These are phyloP conservation scores for Penstemon barbatus DNA, from an alignment of 257 asterid species.

Conservation along the genomic window DNA sequence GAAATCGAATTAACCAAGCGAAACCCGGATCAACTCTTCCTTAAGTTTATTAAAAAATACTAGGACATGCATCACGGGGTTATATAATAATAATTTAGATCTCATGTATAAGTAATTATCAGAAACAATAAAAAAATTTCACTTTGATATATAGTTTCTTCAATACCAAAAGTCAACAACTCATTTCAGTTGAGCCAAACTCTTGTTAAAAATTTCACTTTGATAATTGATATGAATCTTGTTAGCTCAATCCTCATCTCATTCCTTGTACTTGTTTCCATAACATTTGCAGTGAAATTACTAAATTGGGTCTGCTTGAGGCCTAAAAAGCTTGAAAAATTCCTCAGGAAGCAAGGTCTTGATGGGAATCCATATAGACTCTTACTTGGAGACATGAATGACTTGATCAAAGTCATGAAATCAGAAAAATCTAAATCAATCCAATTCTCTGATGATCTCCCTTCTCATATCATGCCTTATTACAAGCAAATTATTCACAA, in stretches of 20 bases:
- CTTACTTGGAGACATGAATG: conserved; percentile 40
- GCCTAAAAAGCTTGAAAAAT: conserved; percentile 42
- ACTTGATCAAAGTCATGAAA: conserved; percentile 18
- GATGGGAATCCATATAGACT: conserved; percentile 40
- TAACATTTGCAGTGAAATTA: conserved; percentile 21
- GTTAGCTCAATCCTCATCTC: conserved; percentile 24
- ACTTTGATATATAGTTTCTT: too few relatives aligned
- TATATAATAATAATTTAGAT: too few relatives aligned
- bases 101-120: too few relatives aligned
- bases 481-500: conserved; percentile 24
- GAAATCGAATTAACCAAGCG: too few relatives aligned
- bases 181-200: too few relatives aligned
- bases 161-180: too few relatives aligned
- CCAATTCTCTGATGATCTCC: conserved; percentile 32
- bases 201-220: not conserved
- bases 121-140: too few relatives aligned
- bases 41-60: too few relatives aligned
- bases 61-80: too few relatives aligned
- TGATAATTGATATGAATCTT: not conserved
- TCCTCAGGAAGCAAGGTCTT: conserved; percentile 42
- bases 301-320: conserved; percentile 43
- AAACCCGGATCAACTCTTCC: too few relatives aligned
- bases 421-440: conserved; percentile 32
- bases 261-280: conserved; percentile 13
- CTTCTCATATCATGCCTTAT: conserved; percentile 37